These are phyloP conservation scores for Teratosphaeria gauchensis DNA, from an alignment of 2,329 filamentous ascomycete species.

Conservation along the genomic window DNA sequence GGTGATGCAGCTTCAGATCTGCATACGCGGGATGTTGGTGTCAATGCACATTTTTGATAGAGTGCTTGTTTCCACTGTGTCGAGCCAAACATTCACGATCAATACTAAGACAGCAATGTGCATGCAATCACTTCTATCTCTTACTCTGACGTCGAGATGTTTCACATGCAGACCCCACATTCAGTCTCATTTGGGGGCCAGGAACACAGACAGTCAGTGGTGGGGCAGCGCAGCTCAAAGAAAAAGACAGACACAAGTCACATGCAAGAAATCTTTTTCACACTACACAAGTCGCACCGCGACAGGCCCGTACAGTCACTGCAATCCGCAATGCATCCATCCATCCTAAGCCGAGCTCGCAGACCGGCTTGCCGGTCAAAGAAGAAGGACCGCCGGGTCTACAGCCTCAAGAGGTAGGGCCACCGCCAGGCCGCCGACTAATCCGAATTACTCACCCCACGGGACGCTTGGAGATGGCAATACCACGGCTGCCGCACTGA, in stretches of 20 bases:
- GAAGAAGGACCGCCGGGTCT: no score
- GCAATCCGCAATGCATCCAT: background rate
- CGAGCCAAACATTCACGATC: background rate
- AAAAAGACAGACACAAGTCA: background rate
- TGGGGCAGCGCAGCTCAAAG: background rate
- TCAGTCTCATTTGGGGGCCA: background rate
- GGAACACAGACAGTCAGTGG: background rate
- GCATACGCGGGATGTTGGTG: background rate
- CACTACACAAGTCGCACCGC: background rate
- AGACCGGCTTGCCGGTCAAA: background rate
- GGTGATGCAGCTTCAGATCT: background rate
- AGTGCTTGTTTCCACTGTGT: background rate
- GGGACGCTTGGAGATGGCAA: background rate
- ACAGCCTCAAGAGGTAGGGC: background rate
- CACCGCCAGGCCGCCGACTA: background rate
- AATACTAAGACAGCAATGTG: background rate
- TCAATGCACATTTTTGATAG: background rate
- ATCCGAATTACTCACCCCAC: background rate
- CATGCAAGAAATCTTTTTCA: background rate
- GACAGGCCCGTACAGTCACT: background rate
- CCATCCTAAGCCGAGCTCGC: background rate
- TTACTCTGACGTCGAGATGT: background rate
- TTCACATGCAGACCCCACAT: background rate
- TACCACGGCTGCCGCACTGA: background rate
- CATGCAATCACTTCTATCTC: no score